phyloP scores from a whole-genome alignment of 2,329 filamentous ascomycete species.

The Neofusicoccum ribis region DNA sequence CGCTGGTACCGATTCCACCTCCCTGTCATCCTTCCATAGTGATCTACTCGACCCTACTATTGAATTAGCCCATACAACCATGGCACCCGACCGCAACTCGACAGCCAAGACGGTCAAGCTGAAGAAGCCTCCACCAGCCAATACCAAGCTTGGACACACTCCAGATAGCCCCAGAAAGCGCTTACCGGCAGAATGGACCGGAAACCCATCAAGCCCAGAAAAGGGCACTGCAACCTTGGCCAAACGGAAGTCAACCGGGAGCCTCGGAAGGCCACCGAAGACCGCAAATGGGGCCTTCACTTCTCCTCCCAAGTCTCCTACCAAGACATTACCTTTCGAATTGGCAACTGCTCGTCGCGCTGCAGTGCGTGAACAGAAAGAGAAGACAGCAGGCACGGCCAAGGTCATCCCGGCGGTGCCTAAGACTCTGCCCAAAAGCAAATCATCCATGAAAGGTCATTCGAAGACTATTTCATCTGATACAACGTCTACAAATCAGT shows the following conservation, averaged over 20 bases:
- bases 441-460: not conserved
- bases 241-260: not conserved
- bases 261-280: not conserved
- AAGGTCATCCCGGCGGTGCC: not conserved
- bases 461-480: not conserved
- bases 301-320: slow-evolving; percentile 2
- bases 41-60: slow-evolving; percentile 1
- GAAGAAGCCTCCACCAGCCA: not conserved
- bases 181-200: slow-evolving; percentile 10
- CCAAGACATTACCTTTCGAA: slow-evolving; percentile 2
- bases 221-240: not conserved
- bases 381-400: not conserved
- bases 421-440: not conserved
- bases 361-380: slow-evolving; percentile 9
- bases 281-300: not conserved
- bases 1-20: slow-evolving; percentile 16
- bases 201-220: not conserved
- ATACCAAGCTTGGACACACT: not conserved
- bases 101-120: not conserved
- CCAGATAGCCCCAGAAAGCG: slow-evolving; percentile 1
- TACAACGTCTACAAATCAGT: not conserved
- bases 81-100: not conserved
- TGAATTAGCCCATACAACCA: not conserved
- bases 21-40: slow-evolving; percentile 12
- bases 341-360: slow-evolving; percentile 17